Base-by-base conservation (phyloP, 169 alveolate genomes). In the Eimeria acervulina region DNA sequence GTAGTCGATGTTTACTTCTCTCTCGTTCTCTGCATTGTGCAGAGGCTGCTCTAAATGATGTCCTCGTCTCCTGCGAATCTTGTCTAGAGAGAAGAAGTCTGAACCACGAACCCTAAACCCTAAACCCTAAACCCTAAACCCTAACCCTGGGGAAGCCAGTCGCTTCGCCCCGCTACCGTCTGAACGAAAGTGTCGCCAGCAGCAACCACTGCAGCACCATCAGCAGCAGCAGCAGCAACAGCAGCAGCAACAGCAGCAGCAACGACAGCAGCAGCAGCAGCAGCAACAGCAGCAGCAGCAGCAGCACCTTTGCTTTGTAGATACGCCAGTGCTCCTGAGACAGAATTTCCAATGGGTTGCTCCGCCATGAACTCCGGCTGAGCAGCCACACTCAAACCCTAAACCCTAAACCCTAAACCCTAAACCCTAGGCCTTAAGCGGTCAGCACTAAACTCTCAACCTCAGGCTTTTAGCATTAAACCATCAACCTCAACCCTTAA, bases 1-100 rank as follows among this genome's bases (percentile, higher is more conserved):
- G 66, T 85, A 84, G 47, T 95, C 96, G 1, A 95, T 40, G 40
- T 95, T 95, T n/a, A 95, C 89, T 21, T 95, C 96, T 40, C 68
- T 76, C 47, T 47, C 84, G 12, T 31, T 68, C 40, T 44, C 68
- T 5, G 96, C 52, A 74, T 68, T 95, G 96, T 95, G 96, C 2
- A 95, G 70, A 42, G 96, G 96, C 61, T 40, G 55, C 55, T 84
- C 88, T n/a, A 36, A 47, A 17, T 95, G 95, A 44, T 84, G 91
- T 38, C 61, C 83, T 13, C 96, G 88, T 40, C 89, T 23, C 51
- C 52, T 78, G 42, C 96, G 94, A 66, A 76, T 76, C 63, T 94
- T 94, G 40, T 94, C 96, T 2, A 78, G 52, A 28, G 96, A 84
- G 33, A 40, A 87, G 84, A 80, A 78, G 80, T 68, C 96, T 94